These are phyloP conservation scores for Kandelia obovata DNA, from an alignment of 345 rosid species.

Conservation along the genomic window DNA sequence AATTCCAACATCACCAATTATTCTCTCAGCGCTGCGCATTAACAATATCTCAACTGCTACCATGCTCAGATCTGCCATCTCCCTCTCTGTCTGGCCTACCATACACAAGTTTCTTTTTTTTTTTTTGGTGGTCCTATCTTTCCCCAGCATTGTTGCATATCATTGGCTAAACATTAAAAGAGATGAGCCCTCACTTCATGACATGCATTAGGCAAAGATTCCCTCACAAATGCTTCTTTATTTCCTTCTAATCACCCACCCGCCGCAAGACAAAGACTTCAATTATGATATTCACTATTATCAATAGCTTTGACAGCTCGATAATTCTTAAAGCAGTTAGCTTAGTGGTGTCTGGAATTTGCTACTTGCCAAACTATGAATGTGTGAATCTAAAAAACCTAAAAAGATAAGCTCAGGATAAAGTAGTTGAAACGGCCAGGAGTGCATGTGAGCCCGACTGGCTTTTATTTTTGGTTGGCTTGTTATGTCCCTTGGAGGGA, in stretches of 20 bases:
- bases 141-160: slow-evolving; percentile 8
- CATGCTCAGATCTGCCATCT: slow-evolving; percentile 30
- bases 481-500: slow-evolving; percentile 16
- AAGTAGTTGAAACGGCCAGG: slow-evolving; percentile 15
- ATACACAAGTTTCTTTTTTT: slow-evolving; percentile 13
- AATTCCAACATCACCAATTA: slow-evolving; percentile 17
- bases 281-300: neutral
- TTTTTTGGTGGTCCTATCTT: slow-evolving; percentile 27
- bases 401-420: neutral
- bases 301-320: no score
- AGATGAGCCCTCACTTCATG: slow-evolving; percentile 4
- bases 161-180: slow-evolving; percentile 21
- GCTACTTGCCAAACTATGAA: slow-evolving; percentile 3
- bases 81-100: slow-evolving; percentile 34
- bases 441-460: slow-evolving; percentile 6
- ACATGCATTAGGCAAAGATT: slow-evolving; percentile 27
- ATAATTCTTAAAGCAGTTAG: no score
- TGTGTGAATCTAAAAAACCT: neutral
- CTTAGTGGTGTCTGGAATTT: no score
- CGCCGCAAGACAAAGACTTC: neutral
- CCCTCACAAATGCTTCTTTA: slow-evolving; percentile 27
- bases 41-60: slow-evolving; percentile 4
- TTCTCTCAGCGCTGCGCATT: neutral
- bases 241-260: neutral
- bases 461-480: slow-evolving; percentile 15